phyloP scores from a whole-genome alignment of 768 basidiomycete species.

The Suillus subluteus region DNA sequence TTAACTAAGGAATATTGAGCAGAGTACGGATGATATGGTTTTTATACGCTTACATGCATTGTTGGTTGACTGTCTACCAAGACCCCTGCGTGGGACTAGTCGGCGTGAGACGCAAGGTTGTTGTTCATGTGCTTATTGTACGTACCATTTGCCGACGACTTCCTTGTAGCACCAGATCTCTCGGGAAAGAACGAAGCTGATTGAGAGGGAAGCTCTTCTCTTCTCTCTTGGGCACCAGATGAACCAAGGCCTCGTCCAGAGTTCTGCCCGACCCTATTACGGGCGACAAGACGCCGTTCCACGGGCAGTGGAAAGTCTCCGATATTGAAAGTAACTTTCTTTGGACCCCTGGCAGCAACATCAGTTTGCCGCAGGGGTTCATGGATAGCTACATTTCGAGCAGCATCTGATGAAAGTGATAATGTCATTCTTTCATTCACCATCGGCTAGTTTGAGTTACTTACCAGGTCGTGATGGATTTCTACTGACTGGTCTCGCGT shows the following conservation, averaged over 20 bases:
- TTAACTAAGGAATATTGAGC: neutral
- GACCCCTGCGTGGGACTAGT: neutral
- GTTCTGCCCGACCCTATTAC: neutral
- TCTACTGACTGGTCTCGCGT: neutral
- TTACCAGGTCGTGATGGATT: neutral
- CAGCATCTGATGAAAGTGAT: neutral
- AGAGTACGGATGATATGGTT: no score
- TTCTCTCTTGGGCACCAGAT: neutral
- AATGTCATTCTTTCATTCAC: neutral
- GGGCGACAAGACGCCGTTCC: neutral
- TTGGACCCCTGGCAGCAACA: neutral
- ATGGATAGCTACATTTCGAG: neutral
- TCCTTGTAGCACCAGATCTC: neutral
- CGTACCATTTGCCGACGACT: neutral
- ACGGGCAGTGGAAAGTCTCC: constrained; percentile 4
- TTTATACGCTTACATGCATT: neutral
- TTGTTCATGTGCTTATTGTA: neutral
- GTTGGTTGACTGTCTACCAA: neutral
- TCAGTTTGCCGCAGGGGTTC: neutral
- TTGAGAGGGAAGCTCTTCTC: neutral
- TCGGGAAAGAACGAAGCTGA: constrained; percentile 7
- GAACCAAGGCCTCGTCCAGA: neutral
- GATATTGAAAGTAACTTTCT: constrained; percentile 3
- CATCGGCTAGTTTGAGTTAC: neutral
- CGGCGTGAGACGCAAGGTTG: neutral